Percentiles rank a stretch among this genome's conserved stretches.
Evolutionary conservation across 2,329 filamentous ascomycete genomes (phyloP).

Genomic region (Coniochaeta prunicola): DNA sequence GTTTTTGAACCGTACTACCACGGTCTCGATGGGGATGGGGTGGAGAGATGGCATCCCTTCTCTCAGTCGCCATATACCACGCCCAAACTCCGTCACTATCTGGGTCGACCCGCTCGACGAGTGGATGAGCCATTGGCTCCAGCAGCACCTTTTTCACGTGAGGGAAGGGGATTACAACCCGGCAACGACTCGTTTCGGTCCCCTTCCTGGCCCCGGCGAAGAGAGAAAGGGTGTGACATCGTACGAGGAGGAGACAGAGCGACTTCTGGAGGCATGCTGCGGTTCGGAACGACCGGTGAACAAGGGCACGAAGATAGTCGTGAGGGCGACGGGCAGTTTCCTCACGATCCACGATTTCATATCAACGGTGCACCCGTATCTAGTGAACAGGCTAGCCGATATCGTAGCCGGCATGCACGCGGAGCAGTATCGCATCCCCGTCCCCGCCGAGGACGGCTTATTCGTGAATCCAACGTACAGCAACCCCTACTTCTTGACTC

Average conservation of each 20-base stretch:
- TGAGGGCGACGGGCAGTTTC: neutral
- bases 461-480: neutral
- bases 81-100: neutral
- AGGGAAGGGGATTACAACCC: neutral
- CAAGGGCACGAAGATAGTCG: neutral
- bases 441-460: neutral
- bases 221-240: neutral
- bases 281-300: neutral
- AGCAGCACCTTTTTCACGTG: neutral
- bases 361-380: neutral
- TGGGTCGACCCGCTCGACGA: neutral
- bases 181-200: neutral
- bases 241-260: neutral
- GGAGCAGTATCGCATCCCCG: neutral
- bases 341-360: neutral
- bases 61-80: neutral
- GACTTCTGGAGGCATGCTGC: neutral
- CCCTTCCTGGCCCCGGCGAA: neutral
- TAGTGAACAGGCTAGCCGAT: neutral
- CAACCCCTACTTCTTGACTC: neutral
- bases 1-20: neutral
- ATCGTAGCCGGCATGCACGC: neutral
- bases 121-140: neutral
- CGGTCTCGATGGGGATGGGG: neutral
- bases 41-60: neutral